Conservation (phyloP, 495 filamentous ascomycete genomes). For the Aspergillus nanangensis region DNA sequence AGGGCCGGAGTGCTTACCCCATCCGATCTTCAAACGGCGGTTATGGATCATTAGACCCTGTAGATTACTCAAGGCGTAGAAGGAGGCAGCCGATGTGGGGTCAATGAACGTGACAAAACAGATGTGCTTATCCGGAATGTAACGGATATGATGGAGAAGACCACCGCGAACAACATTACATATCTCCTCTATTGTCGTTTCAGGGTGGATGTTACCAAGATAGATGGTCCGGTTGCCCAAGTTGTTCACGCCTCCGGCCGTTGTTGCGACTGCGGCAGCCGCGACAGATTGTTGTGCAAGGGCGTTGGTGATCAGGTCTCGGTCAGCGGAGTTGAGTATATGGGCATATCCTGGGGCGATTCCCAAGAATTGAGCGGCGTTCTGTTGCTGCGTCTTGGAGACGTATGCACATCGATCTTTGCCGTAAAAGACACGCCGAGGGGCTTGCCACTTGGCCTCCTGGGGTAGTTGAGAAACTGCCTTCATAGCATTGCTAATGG, state of each 20-base stretch:
- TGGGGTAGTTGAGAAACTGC: constrained; percentile 96
- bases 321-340: constrained; percentile 90
- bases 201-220: constrained; percentile 96
- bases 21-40: constrained; percentile 93
- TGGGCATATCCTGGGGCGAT: constrained; percentile 98
- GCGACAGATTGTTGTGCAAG: constrained; percentile 97
- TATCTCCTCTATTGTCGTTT: constrained; percentile 97
- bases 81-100: constrained; percentile 94
- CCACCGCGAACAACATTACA: constrained; percentile 95
- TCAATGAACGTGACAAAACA: constrained; percentile 99
- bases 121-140: constrained; percentile 99
- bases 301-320: constrained; percentile 91
- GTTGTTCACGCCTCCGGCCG: constrained; percentile 94
- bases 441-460: constrained; percentile 93
- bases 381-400: constrained; percentile 99
- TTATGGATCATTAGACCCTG: constrained; percentile 99
- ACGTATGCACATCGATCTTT: constrained; percentile 98
- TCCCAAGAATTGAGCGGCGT: constrained; percentile 95
- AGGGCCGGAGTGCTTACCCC: constrained; percentile 98
- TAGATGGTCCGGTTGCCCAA: constrained; percentile 97
- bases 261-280: constrained; percentile 92
- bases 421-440: constrained; percentile 93
- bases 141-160: constrained; percentile 93
- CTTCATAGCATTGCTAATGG: constrained; percentile 97
- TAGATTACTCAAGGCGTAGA: constrained; percentile 94